Evolutionary conservation across 176 grass and related monocot genomes (phyloP).

Genomic region (Ensete glaucum): DNA sequence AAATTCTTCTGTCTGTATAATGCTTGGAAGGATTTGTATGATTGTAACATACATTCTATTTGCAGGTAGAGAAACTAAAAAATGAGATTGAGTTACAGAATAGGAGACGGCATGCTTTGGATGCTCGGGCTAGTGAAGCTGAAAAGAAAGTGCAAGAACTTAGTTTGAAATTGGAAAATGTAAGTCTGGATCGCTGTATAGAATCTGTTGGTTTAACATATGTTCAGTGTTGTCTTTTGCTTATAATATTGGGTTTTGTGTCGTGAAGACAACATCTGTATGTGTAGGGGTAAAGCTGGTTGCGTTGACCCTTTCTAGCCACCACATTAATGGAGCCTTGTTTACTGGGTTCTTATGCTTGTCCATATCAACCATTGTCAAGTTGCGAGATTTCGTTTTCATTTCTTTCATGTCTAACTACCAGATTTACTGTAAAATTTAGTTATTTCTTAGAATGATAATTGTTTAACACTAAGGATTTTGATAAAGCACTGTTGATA

Average conservation of each 20-base stretch:
- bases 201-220: background rate
- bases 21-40: constrained; percentile 7
- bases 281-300: no score
- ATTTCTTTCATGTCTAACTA: no score
- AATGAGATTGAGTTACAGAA: constrained; percentile 44
- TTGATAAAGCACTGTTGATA: no score
- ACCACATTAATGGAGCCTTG: no score
- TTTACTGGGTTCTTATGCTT: no score
- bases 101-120: constrained; percentile 38
- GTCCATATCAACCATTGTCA: no score
- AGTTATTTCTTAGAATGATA: no score
- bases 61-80: constrained; percentile 54
- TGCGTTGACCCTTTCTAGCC: background rate
- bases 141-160: constrained; percentile 60
- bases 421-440: no score
- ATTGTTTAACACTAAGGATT: no score
- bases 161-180: constrained; percentile 50
- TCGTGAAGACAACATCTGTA: background rate
- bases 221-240: background rate
- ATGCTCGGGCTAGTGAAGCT: constrained; percentile 34
- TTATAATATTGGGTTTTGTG: constrained; percentile 16
- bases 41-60: constrained; percentile 10
- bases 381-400: no score
- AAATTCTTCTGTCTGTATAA: constrained; percentile 10
- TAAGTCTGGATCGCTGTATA: constrained; percentile 29